Evolutionary conservation across 345 rosid species (phyloP).

Genomic region (Combretum micranthum): DNA sequence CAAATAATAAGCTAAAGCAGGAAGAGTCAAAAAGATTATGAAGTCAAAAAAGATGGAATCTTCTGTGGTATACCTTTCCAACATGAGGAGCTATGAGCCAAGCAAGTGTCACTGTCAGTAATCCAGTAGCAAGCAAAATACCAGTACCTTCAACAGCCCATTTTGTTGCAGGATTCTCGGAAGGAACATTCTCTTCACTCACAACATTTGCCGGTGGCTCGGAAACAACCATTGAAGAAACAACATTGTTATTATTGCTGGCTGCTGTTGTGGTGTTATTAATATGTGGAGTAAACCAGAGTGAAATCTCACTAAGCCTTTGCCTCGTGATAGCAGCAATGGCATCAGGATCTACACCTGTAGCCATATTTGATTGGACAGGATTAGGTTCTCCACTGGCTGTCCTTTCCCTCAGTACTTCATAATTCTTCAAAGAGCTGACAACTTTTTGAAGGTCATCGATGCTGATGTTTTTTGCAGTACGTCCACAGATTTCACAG

Average conservation of each 20-base stretch:
- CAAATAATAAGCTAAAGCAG: neutral
- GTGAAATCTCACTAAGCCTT: constrained; percentile 68
- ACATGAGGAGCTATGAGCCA: constrained; percentile 98
- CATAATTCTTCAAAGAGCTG: constrained; percentile 67
- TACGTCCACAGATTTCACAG: constrained; percentile 80
- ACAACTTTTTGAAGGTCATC: constrained; percentile 61
- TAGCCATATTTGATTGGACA: constrained; percentile 28
- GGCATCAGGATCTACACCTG: constrained; percentile 71
- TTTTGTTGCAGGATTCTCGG: constrained; percentile 73
- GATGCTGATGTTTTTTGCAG: constrained; percentile 53
- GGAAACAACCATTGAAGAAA: constrained; percentile 50
- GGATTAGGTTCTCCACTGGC: constrained; percentile 59
- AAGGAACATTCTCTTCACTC: constrained; percentile 36
- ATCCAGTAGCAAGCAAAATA: constrained; percentile 85
- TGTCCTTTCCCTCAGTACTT: constrained; percentile 60
- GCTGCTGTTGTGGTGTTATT: constrained; percentile 11
- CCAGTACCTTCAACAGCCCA: constrained; percentile 98
- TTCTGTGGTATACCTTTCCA: constrained; percentile 60
- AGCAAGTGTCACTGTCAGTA: constrained; percentile 83
- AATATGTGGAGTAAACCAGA: constrained; percentile 72
- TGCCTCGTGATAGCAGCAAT: constrained; percentile 76
- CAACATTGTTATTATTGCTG: constrained; percentile 27
- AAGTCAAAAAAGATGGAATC: neutral
- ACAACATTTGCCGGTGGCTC: constrained; percentile 53
- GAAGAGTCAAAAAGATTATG: neutral